Evolutionary conservation across 225 moss, liverwort and hornwort genomes (phyloP), one percentile per base, ranked within the genome.

Genomic region (Thuidium tamariscinum): DNA sequence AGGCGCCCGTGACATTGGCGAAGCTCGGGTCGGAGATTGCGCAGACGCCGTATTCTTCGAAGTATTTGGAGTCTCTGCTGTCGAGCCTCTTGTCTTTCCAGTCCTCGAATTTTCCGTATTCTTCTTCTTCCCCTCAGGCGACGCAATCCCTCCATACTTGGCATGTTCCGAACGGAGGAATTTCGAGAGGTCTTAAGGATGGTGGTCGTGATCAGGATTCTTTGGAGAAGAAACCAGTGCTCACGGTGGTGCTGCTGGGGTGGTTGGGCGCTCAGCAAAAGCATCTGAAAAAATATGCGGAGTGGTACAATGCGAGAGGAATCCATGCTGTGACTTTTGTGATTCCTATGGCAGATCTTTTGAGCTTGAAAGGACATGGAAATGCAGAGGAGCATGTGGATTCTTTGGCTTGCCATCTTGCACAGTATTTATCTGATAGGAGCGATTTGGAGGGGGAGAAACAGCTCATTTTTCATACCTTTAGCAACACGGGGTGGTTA

Each of bases 401-500:
- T 48, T 74, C 92, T 20, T 84, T 99, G 26, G 92, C 97, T 5
- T 83, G 89, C 70, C 95, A 96, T 84, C 93, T 99, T 64, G 90
- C 94, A 7, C 86, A 88, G 75, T 96, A 95, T 92, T 86, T 99
- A 64, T 85, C 82, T 62, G 92, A 92, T 49, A 84, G 90, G 64
- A 86, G 85, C 30, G 82, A 89, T 16, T 56, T 82, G 84, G 88
- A 89, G 32, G 87, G 87, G 14, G 93, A 97, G 83, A 96, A 94
- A 82, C 96, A 97, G 78, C 90, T 99, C 89, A 91, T 99, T 65
- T 99, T 99, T 32, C 99, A 99, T 80, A 99, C 97, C 18, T 99
- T 99, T 85, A 99, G 99, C 87, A 99, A 97, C 74, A 96, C 97
- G 37, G 99, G 99, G 56, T 99, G 99, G 99, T 91, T 99, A 48